Evolutionary conservation across 441 rosid species (phyloP), one percentile per base, ranked within the genome.

Genomic region (Pelargonium cotyledonis): DNA sequence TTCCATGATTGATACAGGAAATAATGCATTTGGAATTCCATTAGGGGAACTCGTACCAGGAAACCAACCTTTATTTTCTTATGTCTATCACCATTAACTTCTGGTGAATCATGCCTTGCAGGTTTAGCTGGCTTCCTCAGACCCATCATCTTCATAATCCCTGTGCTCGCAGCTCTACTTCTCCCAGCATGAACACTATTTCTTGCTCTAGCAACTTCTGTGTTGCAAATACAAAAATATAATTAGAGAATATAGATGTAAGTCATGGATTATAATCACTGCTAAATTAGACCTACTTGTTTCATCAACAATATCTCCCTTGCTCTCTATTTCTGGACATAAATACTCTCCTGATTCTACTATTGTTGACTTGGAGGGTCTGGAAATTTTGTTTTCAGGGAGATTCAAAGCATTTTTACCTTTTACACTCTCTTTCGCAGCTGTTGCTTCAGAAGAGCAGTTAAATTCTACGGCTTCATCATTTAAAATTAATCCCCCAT

Each of bases 91-190:
- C 73, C 85, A 77, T 67, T 68, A 26, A 57, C 15, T 68, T 71
- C 82, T 4, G 63, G 26, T 40, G 63, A 38, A 68, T 77, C 77
- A 51, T 71, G 80, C 60, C 72, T 65, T 9, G 73, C 66, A 76
- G 80, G 70, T 80, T 83, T 85, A 60, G 80, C 23, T 55, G 88
- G 81, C 81, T 79, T 85, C 82, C 83, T 78, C 70, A 81, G 72
- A 68, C 85, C 84, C 86, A 83, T 78, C 86, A 80, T 83, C 83
- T 83, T 88, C 81, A 78, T 82, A 74, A 79, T 72, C 43, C 85
- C 86, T 66, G 68, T 75, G 46, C 75, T 73, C 38, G 84, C 63
- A 65, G 69, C 70, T 62, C 78, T 86, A 70, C 64, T 77, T 76
- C 81, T 83, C 65, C 73, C 77, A 67, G 77, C 71, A 8, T 73